These are phyloP conservation scores for Skeletonema marinoi DNA, from an alignment of 108 stramenopile species.

Conservation along the genomic window DNA sequence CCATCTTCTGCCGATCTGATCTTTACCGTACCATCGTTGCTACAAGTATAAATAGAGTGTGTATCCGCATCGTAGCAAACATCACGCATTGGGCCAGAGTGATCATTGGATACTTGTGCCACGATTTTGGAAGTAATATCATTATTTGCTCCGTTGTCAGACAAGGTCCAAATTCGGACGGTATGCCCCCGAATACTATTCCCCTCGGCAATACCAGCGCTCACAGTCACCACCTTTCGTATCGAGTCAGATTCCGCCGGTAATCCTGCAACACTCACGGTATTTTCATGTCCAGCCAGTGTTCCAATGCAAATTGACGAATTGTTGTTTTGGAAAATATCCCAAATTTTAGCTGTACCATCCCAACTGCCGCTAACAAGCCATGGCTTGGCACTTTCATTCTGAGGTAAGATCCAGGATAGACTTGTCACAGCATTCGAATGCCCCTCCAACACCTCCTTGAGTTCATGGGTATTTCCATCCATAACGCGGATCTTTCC, in stretches of 20 bases:
- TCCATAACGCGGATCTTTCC: slow-evolving; percentile 74
- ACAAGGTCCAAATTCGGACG: slow-evolving; percentile 69
- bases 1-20: slow-evolving; percentile 84
- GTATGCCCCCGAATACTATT: slow-evolving; percentile 66
- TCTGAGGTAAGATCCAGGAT: slow-evolving; percentile 36
- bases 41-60: slow-evolving; percentile 77
- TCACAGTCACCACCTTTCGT: slow-evolving; percentile 66
- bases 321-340: slow-evolving; percentile 26
- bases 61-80: slow-evolving; percentile 59
- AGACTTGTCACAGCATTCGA: slow-evolving; percentile 83
- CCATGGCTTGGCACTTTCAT: slow-evolving; percentile 19
- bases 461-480: slow-evolving; percentile 45
- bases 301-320: slow-evolving; percentile 53
- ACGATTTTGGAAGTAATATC: slow-evolving; percentile 42
- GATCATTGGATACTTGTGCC: slow-evolving; percentile 67
- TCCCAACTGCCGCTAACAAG: slow-evolving; percentile 87
- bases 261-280: slow-evolving; percentile 74
- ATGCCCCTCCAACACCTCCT: slow-evolving; percentile 64
- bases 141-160: neutral
- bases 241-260: slow-evolving; percentile 21
- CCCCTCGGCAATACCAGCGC: slow-evolving; percentile 77
- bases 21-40: slow-evolving; percentile 93
- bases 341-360: slow-evolving; percentile 87
- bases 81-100: slow-evolving; percentile 83
- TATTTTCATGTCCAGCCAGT: slow-evolving; percentile 80